Conservation (phyloP, 495 filamentous ascomycete genomes). For the Pyronema omphalodes region DNA sequence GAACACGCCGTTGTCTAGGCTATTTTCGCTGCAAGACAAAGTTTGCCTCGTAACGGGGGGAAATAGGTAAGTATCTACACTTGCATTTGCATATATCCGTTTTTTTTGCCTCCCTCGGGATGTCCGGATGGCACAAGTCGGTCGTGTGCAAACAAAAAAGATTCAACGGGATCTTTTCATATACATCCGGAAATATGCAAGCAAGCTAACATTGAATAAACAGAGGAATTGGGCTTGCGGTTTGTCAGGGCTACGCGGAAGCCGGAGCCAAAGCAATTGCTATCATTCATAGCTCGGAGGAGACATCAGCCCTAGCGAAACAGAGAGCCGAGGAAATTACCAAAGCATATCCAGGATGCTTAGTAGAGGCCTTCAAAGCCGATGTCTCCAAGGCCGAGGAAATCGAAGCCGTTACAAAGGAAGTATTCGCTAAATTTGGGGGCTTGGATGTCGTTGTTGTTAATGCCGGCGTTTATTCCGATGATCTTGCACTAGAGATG, state of each 20-base stretch:
- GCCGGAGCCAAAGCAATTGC: conserved; percentile 16
- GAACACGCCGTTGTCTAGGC: conserved; percentile 18
- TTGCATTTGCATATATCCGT: not conserved
- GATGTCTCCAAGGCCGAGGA: conserved; percentile 16
- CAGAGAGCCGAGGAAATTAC: conserved; percentile 14
- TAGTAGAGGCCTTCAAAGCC: conserved; percentile 13
- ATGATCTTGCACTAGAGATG: conserved; percentile 18
- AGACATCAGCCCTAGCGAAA: conserved; percentile 13
- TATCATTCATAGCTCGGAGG: conserved; percentile 20
- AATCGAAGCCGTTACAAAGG: conserved; percentile 19
- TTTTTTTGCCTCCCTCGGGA: no score
- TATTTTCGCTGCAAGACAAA: conserved; percentile 18
- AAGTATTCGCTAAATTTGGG: conserved; percentile 15
- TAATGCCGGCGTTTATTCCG: conserved; percentile 22
- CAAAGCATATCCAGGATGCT: conserved; percentile 11
- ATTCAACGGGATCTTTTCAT: not conserved
- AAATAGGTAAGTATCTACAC: conserved; percentile 13
- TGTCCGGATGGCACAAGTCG: not conserved
- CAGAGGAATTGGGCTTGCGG: conserved; percentile 20
- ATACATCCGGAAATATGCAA: not conserved
- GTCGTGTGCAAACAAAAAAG: not conserved
- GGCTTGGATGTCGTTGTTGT: conserved; percentile 21
- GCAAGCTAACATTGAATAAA: not conserved
- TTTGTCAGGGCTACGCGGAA: conserved; percentile 19
- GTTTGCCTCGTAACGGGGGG: conserved; percentile 22